Evolutionary conservation across 1,139 yeast species (phyloP).

Genomic region (Taphrina confusa): DNA sequence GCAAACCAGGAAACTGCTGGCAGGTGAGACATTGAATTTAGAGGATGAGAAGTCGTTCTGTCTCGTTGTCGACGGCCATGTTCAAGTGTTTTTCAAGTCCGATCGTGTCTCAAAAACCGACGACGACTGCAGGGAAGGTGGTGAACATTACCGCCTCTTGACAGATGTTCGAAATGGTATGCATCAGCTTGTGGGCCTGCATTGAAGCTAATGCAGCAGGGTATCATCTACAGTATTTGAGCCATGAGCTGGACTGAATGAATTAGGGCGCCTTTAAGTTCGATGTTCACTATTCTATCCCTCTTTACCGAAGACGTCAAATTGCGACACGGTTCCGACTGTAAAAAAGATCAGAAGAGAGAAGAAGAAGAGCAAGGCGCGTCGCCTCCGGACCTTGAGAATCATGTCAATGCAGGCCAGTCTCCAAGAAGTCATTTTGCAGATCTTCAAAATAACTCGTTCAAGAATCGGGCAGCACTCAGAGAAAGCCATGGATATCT

Average conservation of each 20-base stretch:
- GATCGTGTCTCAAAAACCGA: slow-evolving; percentile 43
- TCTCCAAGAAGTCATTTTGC: slow-evolving; percentile 10
- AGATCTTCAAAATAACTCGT: neutral
- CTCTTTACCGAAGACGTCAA: slow-evolving; percentile 56
- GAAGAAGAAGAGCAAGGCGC: neutral
- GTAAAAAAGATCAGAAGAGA: neutral
- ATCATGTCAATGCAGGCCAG: slow-evolving; percentile 9
- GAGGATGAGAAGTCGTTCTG: slow-evolving; percentile 81
- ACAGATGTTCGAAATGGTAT: slow-evolving; percentile 82
- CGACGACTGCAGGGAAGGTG: slow-evolving; percentile 53
- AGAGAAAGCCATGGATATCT: neutral
- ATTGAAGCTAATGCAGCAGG: neutral
- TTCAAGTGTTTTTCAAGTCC: slow-evolving; percentile 72
- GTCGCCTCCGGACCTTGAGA: neutral
- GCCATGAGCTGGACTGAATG: neutral
- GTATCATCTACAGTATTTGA: no score
- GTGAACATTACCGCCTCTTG: slow-evolving; percentile 67
- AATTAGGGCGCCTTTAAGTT: slow-evolving; percentile 66
- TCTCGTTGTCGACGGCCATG: slow-evolving; percentile 89
- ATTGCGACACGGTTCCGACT: slow-evolving; percentile 29
- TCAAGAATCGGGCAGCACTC: neutral
- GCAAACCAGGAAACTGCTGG: slow-evolving; percentile 80
- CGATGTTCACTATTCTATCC: slow-evolving; percentile 75
- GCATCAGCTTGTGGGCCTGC: no score
- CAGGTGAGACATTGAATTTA: slow-evolving; percentile 71